Conservation (phyloP, 2,329 filamentous ascomycete species). For the Helotiales sp. region DNA sequence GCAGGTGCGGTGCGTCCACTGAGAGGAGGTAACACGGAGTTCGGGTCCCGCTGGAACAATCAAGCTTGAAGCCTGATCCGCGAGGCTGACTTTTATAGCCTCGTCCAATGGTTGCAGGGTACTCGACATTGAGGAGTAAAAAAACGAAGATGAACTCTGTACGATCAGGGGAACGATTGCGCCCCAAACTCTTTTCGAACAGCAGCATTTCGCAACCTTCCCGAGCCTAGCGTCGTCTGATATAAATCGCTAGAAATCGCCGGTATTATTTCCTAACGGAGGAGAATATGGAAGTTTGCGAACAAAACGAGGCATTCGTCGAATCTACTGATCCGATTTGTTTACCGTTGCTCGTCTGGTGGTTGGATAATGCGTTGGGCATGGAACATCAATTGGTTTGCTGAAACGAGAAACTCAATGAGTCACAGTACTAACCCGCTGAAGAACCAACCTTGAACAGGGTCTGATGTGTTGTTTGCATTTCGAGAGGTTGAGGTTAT, state of each 20-base stretch:
- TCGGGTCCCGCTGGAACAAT: too few species aligned
- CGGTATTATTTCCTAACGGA: not conserved
- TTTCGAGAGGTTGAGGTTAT: too few species aligned
- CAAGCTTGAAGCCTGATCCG: not conserved
- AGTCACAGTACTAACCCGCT: too few species aligned
- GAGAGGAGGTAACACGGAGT: not conserved
- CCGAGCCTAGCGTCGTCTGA: not conserved
- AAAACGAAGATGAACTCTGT: not conserved
- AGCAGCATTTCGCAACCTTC: not conserved
- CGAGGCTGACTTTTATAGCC: too few species aligned
- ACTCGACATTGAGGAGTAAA: not conserved
- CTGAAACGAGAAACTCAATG: too few species aligned
- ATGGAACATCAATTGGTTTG: too few species aligned
- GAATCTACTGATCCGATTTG: too few species aligned
- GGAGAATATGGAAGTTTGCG: not conserved
- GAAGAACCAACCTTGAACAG: too few species aligned
- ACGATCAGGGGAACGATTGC: not conserved
- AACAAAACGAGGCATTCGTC: not conserved
- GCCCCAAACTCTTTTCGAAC: not conserved
- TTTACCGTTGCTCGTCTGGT: too few species aligned
- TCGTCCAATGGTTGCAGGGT: too few species aligned
- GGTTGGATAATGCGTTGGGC: too few species aligned
- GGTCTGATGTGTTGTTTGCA: too few species aligned
- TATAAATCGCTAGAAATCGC: not conserved
- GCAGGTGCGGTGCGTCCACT: not conserved